Evolutionary conservation across 2,329 filamentous ascomycete genomes (phyloP), one percentile per base, ranked within the genome.

Genomic region (Pyrenophora tritici-repentis): DNA sequence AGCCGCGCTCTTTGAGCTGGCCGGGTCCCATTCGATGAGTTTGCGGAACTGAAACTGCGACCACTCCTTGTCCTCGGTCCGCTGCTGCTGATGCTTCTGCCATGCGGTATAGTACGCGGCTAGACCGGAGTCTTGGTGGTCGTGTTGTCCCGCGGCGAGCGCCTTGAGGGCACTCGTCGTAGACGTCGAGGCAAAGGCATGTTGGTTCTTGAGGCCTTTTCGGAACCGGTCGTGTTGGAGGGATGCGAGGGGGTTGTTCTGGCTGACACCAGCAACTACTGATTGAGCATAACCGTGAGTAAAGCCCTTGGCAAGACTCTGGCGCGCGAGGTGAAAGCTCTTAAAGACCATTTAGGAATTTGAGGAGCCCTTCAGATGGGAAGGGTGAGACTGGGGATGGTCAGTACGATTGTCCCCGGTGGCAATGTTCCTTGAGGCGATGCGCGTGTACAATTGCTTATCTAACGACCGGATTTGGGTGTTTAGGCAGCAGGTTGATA

Each of bases 251-350:
- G 78, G 76, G 49, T 81, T 81, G 63, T 82, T 81, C 58, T 83
- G 80, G 35, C 91, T 73, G 79, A 86, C 82, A 68, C 91, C 93
- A 71, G 94, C 94, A 78, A 99, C 91, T 78, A 97, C 88, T 59
- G 92, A 96, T 76, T 97, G 93, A 67, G 92, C 92, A 84, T 97
- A 97, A 78, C 93, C 93, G 85, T 97, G 91, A 75, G 91, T 93
- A 76, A 97, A 89, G 71, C 92, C 91, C 81, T 97, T 97, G 73
- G 90, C 87, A 79, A 97, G 89, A 88, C 90, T 92, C 84, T 93
- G 90, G 82, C 94, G 93, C 86, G 96, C 91, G 83, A 97, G 90
- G 81, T 86, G 83, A 71, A 85, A 84, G 69, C 86, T 86, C 77
- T 88, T 88, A 71, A 80, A 79, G 72, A 79, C 77, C 93, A 97